Base-by-base conservation (phyloP, 2,329 filamentous ascomycete species). In the Aschersonia sp. region DNA sequence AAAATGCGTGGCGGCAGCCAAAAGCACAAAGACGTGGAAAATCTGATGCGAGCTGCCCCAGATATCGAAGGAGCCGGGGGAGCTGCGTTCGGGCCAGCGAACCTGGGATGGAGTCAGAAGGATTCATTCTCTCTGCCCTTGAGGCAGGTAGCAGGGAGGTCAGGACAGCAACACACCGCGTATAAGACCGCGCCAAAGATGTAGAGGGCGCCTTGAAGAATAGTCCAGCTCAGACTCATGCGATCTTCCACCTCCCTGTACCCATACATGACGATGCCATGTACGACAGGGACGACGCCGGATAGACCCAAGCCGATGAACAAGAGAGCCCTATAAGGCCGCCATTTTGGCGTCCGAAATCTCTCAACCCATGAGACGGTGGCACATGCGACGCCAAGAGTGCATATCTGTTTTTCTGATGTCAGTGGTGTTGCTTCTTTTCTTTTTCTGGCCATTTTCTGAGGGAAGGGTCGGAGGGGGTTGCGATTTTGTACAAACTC, bases 31-130 rank as follows among this genome's bases (percentile, higher is more conserved):
- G 40, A 94, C 70, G 67, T 98, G 92, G 63, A 98, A 98, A 53
- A 98, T 84, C 67, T 98, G 92, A 65, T 98, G 92, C 22, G 87
- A 95, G 60, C 82, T 88, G 39, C 92, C 90, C 77, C 85, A 85
- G 46, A 95, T 85, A 65, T 98, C 92, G 59, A 90, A 95, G 6
- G 64, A 70, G 1, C 87, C 86, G 0, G 90, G 92, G 43, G 69
- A 76, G 58, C 74, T 78, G 50, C 87, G 74, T 67, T 98, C 92
- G 0, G 92, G 92, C 65, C 90, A 81, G 39, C 92, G 81, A 47
- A 77, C 72, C 80, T 84, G 39, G 8, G 35, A 37, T 12, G 35
- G 8, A 12, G 35, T 37, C 35, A 37, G 35, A 22, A 22, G 22
- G 22, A 22, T 22, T 22, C 22, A 22, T 3, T 22, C 22, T 22